phyloP scores from a whole-genome alignment of 768 basidiomycete genomes.

The Tubosaeta sp. region DNA sequence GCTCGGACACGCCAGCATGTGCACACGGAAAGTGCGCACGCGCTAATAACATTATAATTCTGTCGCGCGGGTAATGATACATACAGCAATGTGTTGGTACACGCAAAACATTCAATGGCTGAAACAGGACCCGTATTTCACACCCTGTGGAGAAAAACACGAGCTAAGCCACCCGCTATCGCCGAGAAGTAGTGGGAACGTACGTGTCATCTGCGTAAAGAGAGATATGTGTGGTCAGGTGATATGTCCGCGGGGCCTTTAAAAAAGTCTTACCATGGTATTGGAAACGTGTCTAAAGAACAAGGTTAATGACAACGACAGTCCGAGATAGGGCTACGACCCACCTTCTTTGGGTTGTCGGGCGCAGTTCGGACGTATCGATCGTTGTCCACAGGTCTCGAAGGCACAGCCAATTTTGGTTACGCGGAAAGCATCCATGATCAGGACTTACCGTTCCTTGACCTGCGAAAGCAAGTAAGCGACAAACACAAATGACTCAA shows the following conservation, averaged over 20 bases:
- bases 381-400: conserved; percentile 79
- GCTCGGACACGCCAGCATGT: too few relatives aligned
- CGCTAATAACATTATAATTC: not conserved
- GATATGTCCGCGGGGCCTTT: not conserved
- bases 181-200: conserved; percentile 26
- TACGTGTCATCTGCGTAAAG: conserved; percentile 54
- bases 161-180: not conserved
- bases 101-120: conserved; percentile 14
- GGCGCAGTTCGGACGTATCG: conserved; percentile 75
- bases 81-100: conserved; percentile 18
- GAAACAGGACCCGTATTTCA: conserved; percentile 21
- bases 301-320: conserved; percentile 7
- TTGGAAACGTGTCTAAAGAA: conserved; percentile 65
- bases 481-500: not conserved
- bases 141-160: conserved; percentile 29
- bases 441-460: conserved; percentile 56
- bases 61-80: conserved; percentile 15
- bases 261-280: conserved; percentile 62
- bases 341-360: conserved; percentile 82
- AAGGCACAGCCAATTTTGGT: conserved; percentile 4
- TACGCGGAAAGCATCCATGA: not conserved
- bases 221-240: conserved; percentile 15
- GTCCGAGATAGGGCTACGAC: conserved; percentile 13
- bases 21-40: not conserved
- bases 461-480: conserved; percentile 31